phyloP scores from a whole-genome alignment of 768 basidiomycete species.

The Lanmaoa pseudosensibilis region DNA sequence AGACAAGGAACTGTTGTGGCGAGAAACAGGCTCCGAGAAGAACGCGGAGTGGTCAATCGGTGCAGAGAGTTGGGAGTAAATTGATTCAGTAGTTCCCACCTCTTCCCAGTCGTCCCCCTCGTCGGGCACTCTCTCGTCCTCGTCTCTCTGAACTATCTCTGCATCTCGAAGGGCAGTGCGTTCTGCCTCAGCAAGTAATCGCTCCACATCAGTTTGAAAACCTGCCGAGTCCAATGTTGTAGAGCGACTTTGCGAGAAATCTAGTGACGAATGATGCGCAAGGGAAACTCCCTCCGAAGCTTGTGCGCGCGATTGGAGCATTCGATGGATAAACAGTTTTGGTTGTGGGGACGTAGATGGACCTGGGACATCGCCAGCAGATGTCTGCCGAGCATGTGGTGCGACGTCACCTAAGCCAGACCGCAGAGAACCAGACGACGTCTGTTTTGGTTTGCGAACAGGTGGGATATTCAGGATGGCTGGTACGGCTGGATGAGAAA shows the following conservation, averaged over 20 bases:
- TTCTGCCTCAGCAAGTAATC: constrained; percentile 20
- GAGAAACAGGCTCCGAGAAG: constrained; percentile 2
- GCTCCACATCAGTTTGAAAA: constrained; percentile 4
- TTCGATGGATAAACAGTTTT: constrained; percentile 20
- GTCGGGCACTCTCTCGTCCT: not conserved
- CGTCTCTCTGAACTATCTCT: not conserved
- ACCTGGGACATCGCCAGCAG: not conserved
- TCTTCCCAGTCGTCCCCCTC: constrained; percentile 4
- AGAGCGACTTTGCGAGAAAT: constrained; percentile 1
- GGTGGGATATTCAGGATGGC: constrained; percentile 7
- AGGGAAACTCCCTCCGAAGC: constrained; percentile 10
- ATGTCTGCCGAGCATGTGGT: not conserved
- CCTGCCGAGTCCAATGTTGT: constrained; percentile 7
- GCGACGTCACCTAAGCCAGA: not conserved
- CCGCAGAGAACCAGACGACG: not conserved
- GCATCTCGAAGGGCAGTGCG: constrained; percentile 14
- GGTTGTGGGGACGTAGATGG: not conserved
- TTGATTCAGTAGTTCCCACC: constrained; percentile 8
- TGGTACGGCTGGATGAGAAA: not conserved
- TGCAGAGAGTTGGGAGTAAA: constrained; percentile 30
- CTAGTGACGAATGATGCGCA: constrained; percentile 3
- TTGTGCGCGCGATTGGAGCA: constrained; percentile 22
- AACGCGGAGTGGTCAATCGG: constrained; percentile 10
- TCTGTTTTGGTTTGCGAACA: not conserved
- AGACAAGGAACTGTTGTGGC: not conserved